A percentile compares a stretch with the other conserved stretches of the same genome.
Conservation (phyloP, 108 stramenopile genomes). For the Stephanodiscus minutulus region DNA sequence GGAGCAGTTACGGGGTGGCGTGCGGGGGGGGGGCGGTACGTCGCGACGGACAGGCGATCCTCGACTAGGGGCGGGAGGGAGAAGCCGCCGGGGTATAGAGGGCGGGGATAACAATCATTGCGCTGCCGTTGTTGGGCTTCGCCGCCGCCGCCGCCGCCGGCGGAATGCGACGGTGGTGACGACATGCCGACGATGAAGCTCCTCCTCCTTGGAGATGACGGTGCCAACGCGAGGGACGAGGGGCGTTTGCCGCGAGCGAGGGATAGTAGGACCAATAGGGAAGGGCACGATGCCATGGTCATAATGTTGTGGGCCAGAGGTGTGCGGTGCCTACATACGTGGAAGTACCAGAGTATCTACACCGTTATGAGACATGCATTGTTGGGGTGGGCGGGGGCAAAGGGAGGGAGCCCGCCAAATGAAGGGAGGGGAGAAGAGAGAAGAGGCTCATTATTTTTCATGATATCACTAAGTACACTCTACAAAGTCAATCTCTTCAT, state of each 20-base stretch:
- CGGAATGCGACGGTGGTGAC: background rate
- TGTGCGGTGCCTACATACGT: too few species aligned
- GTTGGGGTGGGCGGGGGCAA: too few species aligned
- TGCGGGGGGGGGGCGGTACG: background rate
- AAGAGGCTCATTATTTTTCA: too few species aligned
- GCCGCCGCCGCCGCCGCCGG: too few species aligned
- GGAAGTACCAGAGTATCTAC: too few species aligned
- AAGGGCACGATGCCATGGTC: background rate
- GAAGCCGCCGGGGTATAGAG: constrained; percentile 35
- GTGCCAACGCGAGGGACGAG: background rate
- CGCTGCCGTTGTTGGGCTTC: background rate
- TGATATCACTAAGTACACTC: too few species aligned
- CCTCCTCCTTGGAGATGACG: background rate
- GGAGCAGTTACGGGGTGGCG: constrained; percentile 12
- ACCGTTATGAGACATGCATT: too few species aligned
- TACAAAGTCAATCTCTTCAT: too few species aligned
- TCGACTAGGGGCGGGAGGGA: constrained; percentile 46
- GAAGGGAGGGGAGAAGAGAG: too few species aligned
- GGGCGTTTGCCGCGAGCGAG: background rate
- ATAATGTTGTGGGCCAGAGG: too few species aligned
- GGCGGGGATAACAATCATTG: constrained; percentile 19
- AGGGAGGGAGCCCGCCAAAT: too few species aligned
- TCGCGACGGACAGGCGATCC: constrained; percentile 35
- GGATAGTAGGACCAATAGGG: background rate
- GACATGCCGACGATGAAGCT: background rate